phyloP scores from a whole-genome alignment of 1,284 basidiomycete species.

The Caloboletus firmus region DNA sequence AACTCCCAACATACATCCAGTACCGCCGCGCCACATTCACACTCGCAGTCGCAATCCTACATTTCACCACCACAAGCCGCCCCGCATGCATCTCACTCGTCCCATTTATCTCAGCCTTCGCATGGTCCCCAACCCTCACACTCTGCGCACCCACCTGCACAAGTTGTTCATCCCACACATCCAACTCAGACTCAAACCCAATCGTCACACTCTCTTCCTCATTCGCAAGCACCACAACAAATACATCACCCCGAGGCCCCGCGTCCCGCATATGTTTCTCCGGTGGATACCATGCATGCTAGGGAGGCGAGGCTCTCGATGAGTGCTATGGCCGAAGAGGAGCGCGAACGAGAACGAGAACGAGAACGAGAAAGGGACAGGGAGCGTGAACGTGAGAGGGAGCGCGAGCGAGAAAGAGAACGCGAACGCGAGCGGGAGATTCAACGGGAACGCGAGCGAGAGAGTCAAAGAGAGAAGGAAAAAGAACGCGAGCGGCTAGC shows the following conservation, averaged over 20 bases:
- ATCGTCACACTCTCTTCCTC: constrained; percentile 21
- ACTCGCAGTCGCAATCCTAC: constrained; percentile 28
- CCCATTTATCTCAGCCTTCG: constrained; percentile 22
- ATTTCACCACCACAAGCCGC: constrained; percentile 15
- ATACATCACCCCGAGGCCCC: constrained; percentile 28
- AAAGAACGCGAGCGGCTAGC: constrained; percentile 26
- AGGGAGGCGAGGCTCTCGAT: constrained; percentile 24
- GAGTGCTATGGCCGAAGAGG: constrained; percentile 12
- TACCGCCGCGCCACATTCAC: constrained; percentile 13
- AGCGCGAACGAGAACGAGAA: constrained; percentile 25
- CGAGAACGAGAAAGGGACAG: constrained; percentile 21
- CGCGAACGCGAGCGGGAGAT: constrained; percentile 37
- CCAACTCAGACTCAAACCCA: constrained; percentile 19
- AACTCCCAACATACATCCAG: constrained; percentile 18
- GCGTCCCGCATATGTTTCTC: constrained; percentile 31
- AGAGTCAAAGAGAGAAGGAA: constrained; percentile 27
- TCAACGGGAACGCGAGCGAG: constrained; percentile 25
- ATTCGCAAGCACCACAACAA: constrained; percentile 29
- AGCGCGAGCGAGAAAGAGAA: constrained; percentile 26
- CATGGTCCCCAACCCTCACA: constrained; percentile 15
- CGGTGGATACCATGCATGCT: constrained; percentile 30
- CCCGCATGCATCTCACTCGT: constrained; percentile 19
- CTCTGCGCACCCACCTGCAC: constrained; percentile 14
- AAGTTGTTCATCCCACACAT: constrained; percentile 21
- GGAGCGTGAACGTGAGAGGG: constrained; percentile 25